phyloP scores from a whole-genome alignment of 2,329 filamentous ascomycete genomes.

The Aspergillus quadricinctus region DNA sequence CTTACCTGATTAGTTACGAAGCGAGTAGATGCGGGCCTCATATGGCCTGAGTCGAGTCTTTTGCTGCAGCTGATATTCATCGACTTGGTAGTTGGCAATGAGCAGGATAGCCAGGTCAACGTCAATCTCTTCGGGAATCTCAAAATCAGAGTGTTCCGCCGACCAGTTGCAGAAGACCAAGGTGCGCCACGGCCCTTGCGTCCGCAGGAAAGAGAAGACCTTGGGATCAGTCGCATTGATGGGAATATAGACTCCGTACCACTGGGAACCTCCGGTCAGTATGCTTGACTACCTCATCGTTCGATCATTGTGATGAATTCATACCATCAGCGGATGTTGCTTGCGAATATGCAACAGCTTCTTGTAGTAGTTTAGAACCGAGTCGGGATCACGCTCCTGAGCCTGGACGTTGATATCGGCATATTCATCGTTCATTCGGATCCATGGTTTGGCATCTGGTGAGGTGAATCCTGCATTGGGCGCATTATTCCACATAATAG shows the following conservation, averaged over 20 bases:
- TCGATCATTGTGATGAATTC: background rate
- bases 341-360: constrained; percentile 53
- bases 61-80: constrained; percentile 3
- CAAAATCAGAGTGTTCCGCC: background rate
- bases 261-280: constrained; percentile 5
- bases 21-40: constrained; percentile 13
- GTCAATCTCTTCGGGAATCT: constrained; percentile 13
- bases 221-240: constrained; percentile 11
- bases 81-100: constrained; percentile 11
- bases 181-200: constrained; percentile 11
- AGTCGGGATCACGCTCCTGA: constrained; percentile 25
- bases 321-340: constrained; percentile 30
- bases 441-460: constrained; percentile 52
- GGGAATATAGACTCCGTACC: constrained; percentile 14
- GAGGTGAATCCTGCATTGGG: constrained; percentile 58
- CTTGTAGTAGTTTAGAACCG: constrained; percentile 56
- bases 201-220: constrained; percentile 13
- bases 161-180: constrained; percentile 14
- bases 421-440: constrained; percentile 59
- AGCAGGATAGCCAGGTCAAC: constrained; percentile 13
- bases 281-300: background rate
- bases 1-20: constrained; percentile 9
- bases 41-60: constrained; percentile 8
- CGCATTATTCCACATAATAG: constrained; percentile 60
- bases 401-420: constrained; percentile 53